Evolutionary conservation across 495 filamentous ascomycete genomes (phyloP), one percentile per base, ranked within the genome.

Genomic region (Cryomyces minteri): DNA sequence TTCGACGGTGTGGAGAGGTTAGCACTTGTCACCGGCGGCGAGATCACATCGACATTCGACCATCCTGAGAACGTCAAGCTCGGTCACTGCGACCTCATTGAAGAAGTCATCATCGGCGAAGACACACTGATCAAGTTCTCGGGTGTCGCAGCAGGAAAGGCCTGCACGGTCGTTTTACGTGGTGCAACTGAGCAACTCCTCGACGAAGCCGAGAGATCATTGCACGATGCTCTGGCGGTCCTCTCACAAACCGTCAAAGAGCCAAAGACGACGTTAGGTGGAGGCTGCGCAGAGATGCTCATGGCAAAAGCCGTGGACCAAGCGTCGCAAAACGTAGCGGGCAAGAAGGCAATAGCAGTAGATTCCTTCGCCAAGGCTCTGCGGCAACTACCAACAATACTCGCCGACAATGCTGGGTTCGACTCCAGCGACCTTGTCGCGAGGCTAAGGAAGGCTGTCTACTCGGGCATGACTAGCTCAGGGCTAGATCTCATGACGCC

Each of bases 281-380:
- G 90, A 57, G 90, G 90, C 12, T 95, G 87, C 56, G 88, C 88
- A 0, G 90, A 98, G 74, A 95, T 94, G 88, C 66, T 93, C 47
- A 98, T 98, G 90, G 83, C 88, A 49, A 94, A 94, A 67, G 90
- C 90, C 38, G 90, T 96, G 36, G 92, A 95, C 58, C 79, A 84
- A 41, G 88, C 86, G 12, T 88, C 88, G 6, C 85, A 88, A 43
- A 88, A 93, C 58, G 84, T 92, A 10, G 84, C 87, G 32, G 90
- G 90, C 56, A 98, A 98, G 78, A 92, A 88, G 65, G 86, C 90
- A 47, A 72, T 93, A 49, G 90, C 90, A 5, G 88, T 95, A 18
- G 80, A 88, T 54, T 72, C 84, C 0, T 98, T 95, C 56, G 82
- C 88, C 5, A 73, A 75, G 39, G 90, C 90, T 12, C 71, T 98